phyloP scores from a whole-genome alignment of 441 rosid species.

The Aquilaria agallochum region DNA sequence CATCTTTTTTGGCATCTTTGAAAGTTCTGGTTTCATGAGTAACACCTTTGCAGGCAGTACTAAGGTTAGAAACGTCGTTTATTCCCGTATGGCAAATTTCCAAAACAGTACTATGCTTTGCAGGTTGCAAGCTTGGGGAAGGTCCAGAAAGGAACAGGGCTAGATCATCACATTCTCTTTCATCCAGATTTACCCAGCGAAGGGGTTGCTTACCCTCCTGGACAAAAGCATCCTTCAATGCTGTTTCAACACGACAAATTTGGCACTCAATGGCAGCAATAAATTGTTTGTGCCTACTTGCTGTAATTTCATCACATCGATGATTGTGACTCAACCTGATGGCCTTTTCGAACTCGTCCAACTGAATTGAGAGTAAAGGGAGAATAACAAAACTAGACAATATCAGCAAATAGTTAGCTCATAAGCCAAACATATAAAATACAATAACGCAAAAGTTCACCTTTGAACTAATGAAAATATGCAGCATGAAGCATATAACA shows the following conservation, averaged over 20 bases:
- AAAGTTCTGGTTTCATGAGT: constrained; percentile 18
- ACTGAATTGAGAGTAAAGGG: constrained; percentile 34
- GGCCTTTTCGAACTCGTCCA: constrained; percentile 91
- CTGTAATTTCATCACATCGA: constrained; percentile 38
- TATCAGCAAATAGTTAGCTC: neutral
- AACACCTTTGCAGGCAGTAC: constrained; percentile 22
- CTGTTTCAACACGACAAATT: constrained; percentile 51
- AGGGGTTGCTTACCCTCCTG: constrained; percentile 64
- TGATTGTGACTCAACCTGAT: constrained; percentile 53
- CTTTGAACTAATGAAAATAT: neutral
- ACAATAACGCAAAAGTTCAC: neutral
- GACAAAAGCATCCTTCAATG: constrained; percentile 44
- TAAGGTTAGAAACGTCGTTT: constrained; percentile 18
- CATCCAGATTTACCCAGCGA: constrained; percentile 67
- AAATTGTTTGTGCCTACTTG: constrained; percentile 71
- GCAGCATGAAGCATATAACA: neutral
- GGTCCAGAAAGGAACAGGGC: constrained; percentile 78
- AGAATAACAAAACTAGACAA: neutral
- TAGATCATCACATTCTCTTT: constrained; percentile 80
- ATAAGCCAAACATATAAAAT: constrained; percentile 4
- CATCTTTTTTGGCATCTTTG: constrained; percentile 23
- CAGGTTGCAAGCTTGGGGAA: constrained; percentile 28
- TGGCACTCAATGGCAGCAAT: constrained; percentile 64
- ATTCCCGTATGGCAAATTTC: constrained; percentile 26
- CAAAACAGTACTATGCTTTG: constrained; percentile 18